Percentiles rank a stretch among this genome's conserved stretches.
These are phyloP conservation scores for Avicennia marina DNA, from an alignment of 257 asterid species.

Conservation along the genomic window DNA sequence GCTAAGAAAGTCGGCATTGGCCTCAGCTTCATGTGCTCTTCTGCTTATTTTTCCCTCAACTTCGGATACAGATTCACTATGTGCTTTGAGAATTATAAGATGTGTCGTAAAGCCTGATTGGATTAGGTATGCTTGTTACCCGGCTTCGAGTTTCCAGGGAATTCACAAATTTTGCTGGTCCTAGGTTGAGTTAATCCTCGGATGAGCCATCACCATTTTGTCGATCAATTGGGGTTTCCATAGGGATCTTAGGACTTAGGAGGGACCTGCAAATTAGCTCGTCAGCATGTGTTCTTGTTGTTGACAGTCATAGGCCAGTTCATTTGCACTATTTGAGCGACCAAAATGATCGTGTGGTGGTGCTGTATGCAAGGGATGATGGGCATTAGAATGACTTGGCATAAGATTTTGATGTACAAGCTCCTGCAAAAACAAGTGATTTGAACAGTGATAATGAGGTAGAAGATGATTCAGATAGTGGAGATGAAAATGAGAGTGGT, in stretches of 20 bases:
- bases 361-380: slow-evolving; percentile 76
- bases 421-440: slow-evolving; percentile 80
- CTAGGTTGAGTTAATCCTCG: slow-evolving; percentile 35
- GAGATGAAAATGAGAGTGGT: slow-evolving; percentile 57
- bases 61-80: slow-evolving; percentile 90
- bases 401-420: slow-evolving; percentile 76
- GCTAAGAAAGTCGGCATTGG: slow-evolving; percentile 59
- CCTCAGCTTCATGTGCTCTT: slow-evolving; percentile 64
- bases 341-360: slow-evolving; percentile 73
- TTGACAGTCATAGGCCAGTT: slow-evolving; percentile 95
- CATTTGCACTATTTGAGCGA: slow-evolving; percentile 83
- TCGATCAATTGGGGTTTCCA: slow-evolving; percentile 96
- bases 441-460: slow-evolving; percentile 78
- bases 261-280: slow-evolving; percentile 57
- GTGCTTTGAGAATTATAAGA: slow-evolving; percentile 80
- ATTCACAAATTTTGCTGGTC: slow-evolving; percentile 79
- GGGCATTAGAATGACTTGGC: slow-evolving; percentile 79
- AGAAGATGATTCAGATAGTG: slow-evolving; percentile 65
- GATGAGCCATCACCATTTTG: slow-evolving; percentile 68
- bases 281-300: slow-evolving; percentile 68
- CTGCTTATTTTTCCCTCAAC: slow-evolving; percentile 86
- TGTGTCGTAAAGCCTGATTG: slow-evolving; percentile 89
- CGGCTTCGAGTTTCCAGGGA: slow-evolving; percentile 84
- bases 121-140: slow-evolving; percentile 94
- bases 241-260: slow-evolving; percentile 84